phyloP scores from a whole-genome alignment of 1,284 basidiomycete genomes.

The Meripilus lineatus region DNA sequence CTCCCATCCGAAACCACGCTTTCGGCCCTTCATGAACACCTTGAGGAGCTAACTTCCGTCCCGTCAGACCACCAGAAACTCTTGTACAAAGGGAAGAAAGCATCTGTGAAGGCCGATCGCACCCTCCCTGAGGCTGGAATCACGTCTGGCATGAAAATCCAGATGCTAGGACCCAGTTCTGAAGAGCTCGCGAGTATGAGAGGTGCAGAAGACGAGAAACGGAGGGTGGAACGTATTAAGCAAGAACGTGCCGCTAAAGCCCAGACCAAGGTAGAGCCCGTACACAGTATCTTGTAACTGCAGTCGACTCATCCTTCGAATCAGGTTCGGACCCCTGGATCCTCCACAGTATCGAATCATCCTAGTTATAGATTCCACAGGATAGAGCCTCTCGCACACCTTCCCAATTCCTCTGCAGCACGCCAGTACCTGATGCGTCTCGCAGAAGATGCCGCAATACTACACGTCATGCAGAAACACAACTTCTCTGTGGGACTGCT shows the following conservation, averaged over 20 bases:
- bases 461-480: slow-evolving; percentile 64
- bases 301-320: background rate
- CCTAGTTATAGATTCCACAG: slow-evolving; percentile 57
- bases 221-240: slow-evolving; percentile 51
- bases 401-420: slow-evolving; percentile 58
- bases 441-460: slow-evolving; percentile 64
- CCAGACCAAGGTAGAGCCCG: slow-evolving; percentile 56
- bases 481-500: slow-evolving; percentile 59
- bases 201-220: slow-evolving; percentile 51
- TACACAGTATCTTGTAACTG: background rate
- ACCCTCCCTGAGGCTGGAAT: slow-evolving; percentile 51
- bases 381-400: slow-evolving; percentile 54
- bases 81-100: slow-evolving; percentile 64
- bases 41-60: slow-evolving; percentile 61
- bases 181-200: slow-evolving; percentile 52
- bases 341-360: slow-evolving; percentile 30
- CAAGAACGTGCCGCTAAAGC: slow-evolving; percentile 52
- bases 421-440: slow-evolving; percentile 48
- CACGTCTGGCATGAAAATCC: slow-evolving; percentile 57
- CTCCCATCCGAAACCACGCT: slow-evolving; percentile 44
- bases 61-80: slow-evolving; percentile 64
- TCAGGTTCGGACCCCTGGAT: slow-evolving; percentile 54
- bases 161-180: slow-evolving; percentile 60
- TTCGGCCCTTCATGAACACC: slow-evolving; percentile 37
- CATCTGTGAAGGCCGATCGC: slow-evolving; percentile 24